Conservation (phyloP, 306 rosid genomes). For the Dalbergia cochinchinensis region DNA sequence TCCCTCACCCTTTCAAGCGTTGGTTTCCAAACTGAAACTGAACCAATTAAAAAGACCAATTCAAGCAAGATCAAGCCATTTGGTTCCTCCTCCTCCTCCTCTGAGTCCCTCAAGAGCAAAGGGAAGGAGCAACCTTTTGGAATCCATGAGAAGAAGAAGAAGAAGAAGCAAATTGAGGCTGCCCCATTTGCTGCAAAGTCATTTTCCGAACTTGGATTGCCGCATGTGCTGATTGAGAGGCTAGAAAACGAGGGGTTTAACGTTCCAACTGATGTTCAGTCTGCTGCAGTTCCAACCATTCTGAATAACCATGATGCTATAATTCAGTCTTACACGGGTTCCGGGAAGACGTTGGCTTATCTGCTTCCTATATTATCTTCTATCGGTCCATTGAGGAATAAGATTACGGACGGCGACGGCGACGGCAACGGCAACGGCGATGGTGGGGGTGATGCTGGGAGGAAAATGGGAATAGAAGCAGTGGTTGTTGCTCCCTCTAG, state of each 20-base stretch:
- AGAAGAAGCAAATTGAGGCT: conserved; percentile 54
- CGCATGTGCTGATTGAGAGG: conserved; percentile 67
- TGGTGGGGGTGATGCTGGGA: conserved; percentile 52
- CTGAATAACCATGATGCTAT: conserved; percentile 76
- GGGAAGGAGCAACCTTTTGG: conserved; percentile 45
- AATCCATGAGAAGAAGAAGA: conserved; percentile 49
- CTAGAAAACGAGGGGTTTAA: conserved; percentile 77
- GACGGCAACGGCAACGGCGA: conserved; percentile 39
- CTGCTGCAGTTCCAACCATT: conserved; percentile 84
- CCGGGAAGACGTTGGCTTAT: conserved; percentile 92
- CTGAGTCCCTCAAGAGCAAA: conserved; percentile 55
- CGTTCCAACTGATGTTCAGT: conserved; percentile 88
- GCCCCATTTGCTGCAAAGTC: conserved; percentile 78
- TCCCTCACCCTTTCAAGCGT: conserved; percentile 69
- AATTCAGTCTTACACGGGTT: conserved; percentile 96
- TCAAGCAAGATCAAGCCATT: conserved; percentile 49
- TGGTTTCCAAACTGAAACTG: conserved; percentile 55
- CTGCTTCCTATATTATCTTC: conserved; percentile 80
- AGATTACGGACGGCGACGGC: conserved; percentile 13
- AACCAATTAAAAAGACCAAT: conserved; percentile 46
- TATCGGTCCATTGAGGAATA: conserved; percentile 70
- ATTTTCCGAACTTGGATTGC: conserved; percentile 87
- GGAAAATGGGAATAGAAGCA: conserved; percentile 80
- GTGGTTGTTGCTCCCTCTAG: conserved; percentile 94
- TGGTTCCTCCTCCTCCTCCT: conserved; percentile 34